Evolutionary conservation across 2,329 filamentous ascomycete species (phyloP), one percentile per base, ranked within the genome.

Genomic region (Elsinoe arachidis): DNA sequence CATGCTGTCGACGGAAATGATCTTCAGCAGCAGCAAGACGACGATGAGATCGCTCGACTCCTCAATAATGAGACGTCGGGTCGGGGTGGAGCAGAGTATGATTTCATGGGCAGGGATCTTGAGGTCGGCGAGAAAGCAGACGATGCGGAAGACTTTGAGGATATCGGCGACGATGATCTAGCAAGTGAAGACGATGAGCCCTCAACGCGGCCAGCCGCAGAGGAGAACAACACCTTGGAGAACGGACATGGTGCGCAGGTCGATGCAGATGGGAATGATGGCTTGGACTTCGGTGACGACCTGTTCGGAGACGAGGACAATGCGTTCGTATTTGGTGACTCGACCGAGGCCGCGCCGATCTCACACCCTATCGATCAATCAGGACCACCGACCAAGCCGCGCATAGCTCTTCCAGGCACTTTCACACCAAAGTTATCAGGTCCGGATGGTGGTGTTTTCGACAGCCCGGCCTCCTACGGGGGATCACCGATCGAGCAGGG

Each of bases 141-240:
- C 60, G 88, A 97, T 73, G 93, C 93, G 39, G 75, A 93, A 61
- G 93, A 99, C 68, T 99, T 80, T 65, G 90, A 88, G 68, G 89
- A 96, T 67, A 91, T 97, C 61, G 87, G 87, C 63, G 92, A 97
- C 69, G 90, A 95, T 68, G 91, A 96, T 61, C 79, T 96, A 6
- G 87, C 90, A 10, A 89, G 93, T 5, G 89, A 93, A 61, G 85
- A 88, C 60, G 80, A 84, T 57, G 64, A 33, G 62, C 59, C 30
- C 58, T 62, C 35, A 61, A 59, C 19, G 56, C 55, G 56, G 21
- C 17, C 38, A 19, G 23, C 9, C 6, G 44, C 33, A 7, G 51
- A 39, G 14, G 12, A 30, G 5, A 34, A 38, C 9, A 23, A 52
- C n/a, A 5, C 30, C 21, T 64, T 69, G 47, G 68, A 66, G 12